These are phyloP conservation scores for Tetracladium marchalianum DNA, from an alignment of 495 filamentous ascomycete genomes.

Conservation along the genomic window DNA sequence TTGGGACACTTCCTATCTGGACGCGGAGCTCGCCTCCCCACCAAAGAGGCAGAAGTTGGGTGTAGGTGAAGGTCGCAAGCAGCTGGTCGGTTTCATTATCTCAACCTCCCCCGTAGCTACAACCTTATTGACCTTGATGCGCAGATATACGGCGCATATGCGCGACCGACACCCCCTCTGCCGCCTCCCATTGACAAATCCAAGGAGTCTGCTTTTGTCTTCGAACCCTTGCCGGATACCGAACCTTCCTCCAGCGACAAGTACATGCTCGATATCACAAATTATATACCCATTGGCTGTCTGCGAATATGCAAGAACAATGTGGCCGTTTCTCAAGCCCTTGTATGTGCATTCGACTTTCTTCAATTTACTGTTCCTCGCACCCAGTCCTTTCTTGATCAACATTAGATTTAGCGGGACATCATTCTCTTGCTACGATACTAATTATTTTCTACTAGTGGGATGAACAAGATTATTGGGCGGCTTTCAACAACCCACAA, in stretches of 20 bases:
- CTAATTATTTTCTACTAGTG: background rate
- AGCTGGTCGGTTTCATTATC: no score
- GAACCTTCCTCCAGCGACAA: conserved; percentile 8
- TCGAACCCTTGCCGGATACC: conserved; percentile 16
- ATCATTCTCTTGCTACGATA: no score
- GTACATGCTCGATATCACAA: conserved; percentile 12
- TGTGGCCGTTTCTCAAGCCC: background rate
- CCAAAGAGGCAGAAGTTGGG: no score
- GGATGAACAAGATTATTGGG: conserved; percentile 9
- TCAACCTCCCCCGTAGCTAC: no score
- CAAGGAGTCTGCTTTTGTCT: conserved; percentile 11
- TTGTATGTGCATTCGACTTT: no score
- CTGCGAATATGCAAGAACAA: conserved; percentile 6
- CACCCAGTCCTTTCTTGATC: no score
- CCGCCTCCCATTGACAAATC: conserved; percentile 20
- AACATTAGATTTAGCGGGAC: no score
- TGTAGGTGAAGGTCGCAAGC: no score
- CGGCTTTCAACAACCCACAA: conserved; percentile 7
- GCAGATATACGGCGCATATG: conserved; percentile 14
- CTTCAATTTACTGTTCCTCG: no score
- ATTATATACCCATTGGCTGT: conserved; percentile 17
- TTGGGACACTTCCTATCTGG: no score
- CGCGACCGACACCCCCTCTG: conserved; percentile 22
- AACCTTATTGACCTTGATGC: conserved; percentile 2
- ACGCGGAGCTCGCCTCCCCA: no score